A percentile compares a stretch with the other conserved stretches of the same genome.
Evolutionary conservation across 441 rosid genomes (phyloP).

Genomic region (Erodium chrysanthum): DNA sequence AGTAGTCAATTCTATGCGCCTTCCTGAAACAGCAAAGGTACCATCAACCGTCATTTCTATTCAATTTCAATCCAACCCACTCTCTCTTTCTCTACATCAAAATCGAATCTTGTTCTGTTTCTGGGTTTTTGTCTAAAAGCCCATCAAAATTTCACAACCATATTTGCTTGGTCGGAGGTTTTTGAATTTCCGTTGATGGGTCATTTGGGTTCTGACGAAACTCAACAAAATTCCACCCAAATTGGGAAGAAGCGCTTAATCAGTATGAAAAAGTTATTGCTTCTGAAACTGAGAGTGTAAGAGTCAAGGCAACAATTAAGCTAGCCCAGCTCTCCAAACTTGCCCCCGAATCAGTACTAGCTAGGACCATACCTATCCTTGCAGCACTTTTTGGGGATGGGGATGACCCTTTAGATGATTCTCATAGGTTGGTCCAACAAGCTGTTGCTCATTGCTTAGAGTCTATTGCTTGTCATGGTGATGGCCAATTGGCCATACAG

Average conservation of each 20-base stretch:
- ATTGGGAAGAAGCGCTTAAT: conserved; percentile 38
- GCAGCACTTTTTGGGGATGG: conserved; percentile 28
- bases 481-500: conserved; percentile 26
- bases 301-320: conserved; percentile 30
- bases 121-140: background rate
- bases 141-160: background rate
- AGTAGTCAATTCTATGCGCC: too few relatives aligned
- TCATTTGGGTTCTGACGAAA: conserved; percentile 15
- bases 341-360: conserved; percentile 26
- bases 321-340: conserved; percentile 26
- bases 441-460: conserved; percentile 40
- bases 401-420: conserved; percentile 16
- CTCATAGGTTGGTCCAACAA: conserved; percentile 24
- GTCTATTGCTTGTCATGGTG: conserved; percentile 31
- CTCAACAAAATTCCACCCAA: conserved; percentile 11
- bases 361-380: conserved; percentile 33
- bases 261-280: conserved; percentile 25
- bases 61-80: too few relatives aligned
- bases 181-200: conserved; percentile 9
- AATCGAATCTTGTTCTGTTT: too few relatives aligned
- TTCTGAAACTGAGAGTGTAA: conserved; percentile 20
- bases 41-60: too few relatives aligned
- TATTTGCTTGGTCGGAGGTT: background rate
- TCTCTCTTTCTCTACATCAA: too few relatives aligned
- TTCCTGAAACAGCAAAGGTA: too few relatives aligned